Conservation (phyloP, 2,329 filamentous ascomycete genomes). For the Fusarium siculi region DNA sequence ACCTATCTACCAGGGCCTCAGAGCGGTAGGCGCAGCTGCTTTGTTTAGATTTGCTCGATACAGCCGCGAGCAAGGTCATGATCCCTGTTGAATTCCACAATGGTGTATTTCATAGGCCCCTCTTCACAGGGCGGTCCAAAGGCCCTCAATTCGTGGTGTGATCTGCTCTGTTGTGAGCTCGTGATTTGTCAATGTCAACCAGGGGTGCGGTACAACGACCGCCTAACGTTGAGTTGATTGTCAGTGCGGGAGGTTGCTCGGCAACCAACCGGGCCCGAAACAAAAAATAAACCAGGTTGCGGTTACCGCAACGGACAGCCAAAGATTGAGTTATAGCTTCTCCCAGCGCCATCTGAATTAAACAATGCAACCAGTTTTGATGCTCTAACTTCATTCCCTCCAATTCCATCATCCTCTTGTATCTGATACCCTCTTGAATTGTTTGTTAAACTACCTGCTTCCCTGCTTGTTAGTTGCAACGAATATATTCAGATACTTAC, state of each 20-base stretch:
- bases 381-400: constrained; percentile 30
- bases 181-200: constrained; percentile 34
- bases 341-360: constrained; percentile 30
- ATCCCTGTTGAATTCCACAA: constrained; percentile 29
- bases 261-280: constrained; percentile 40
- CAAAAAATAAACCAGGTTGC: constrained; percentile 43
- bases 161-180: constrained; percentile 39
- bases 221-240: constrained; percentile 25
- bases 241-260: constrained; percentile 35
- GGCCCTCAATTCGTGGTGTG: constrained; percentile 39
- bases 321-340: constrained; percentile 32
- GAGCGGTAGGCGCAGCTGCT: constrained; percentile 1
- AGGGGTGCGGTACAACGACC: constrained; percentile 22
- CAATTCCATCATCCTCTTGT: constrained; percentile 8
- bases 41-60: constrained; percentile 16
- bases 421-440: constrained; percentile 7
- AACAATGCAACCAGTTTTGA: constrained; percentile 38
- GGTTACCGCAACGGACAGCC: constrained; percentile 16
- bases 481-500: constrained; percentile 6
- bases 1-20: constrained; percentile 2
- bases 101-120: constrained; percentile 36
- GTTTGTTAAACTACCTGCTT: constrained; percentile 29
- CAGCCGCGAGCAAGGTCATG: constrained; percentile 30
- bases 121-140: constrained; percentile 8
- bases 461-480: constrained; percentile 28